Base-by-base conservation (phyloP, 2,329 filamentous ascomycete species). In the Neofusicoccum cordaticola region DNA sequence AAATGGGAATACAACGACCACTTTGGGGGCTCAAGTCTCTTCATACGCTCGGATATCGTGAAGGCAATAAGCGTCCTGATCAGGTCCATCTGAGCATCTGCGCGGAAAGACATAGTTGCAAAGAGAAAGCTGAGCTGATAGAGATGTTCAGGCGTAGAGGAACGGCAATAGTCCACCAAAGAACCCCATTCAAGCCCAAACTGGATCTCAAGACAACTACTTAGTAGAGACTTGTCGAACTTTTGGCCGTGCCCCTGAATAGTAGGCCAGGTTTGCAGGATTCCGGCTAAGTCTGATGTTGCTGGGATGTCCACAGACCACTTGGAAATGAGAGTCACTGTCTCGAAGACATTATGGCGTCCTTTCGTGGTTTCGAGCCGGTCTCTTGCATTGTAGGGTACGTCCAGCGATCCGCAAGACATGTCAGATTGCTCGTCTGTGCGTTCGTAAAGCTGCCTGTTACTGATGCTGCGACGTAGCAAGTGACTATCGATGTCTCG, bases 61-160 rank as follows among this genome's bases (percentile, higher is more conserved):
- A 82, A 85, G 0, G 82, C 79, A 4, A 81, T 72, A 1, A 88
- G 68, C 0, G 78, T 72, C 47, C 77, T 74, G 1, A 86, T 51
- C 0, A 82, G 50, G 0, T 71, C 68, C 69, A 83, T 77, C n/a
- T 83, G 71, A 0, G 73, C 71, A 34, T 74, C 67, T 0, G 70
- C 31, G 0, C 74, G 69, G 65, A 81, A 86, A 0, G 79, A 75
- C n/a, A 86, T 69, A 0, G 77, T 68, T 0, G 76, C 78, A 9
- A 85, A 73, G 0, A 81, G 65, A 61, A 85, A 85, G 72, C 82
- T 82, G 15, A 85, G 67, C 1, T 60, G 67, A 58, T 76, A 79
- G 11, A 65, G 68, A 22, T 78, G 73, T 11, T 71, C 34, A 2
- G 13, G 17, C 0, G 60, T 65, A 1, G 70, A 69, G 0, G 69